phyloP scores from a whole-genome alignment of 208 protist genomes.

The Leishmania major region DNA sequence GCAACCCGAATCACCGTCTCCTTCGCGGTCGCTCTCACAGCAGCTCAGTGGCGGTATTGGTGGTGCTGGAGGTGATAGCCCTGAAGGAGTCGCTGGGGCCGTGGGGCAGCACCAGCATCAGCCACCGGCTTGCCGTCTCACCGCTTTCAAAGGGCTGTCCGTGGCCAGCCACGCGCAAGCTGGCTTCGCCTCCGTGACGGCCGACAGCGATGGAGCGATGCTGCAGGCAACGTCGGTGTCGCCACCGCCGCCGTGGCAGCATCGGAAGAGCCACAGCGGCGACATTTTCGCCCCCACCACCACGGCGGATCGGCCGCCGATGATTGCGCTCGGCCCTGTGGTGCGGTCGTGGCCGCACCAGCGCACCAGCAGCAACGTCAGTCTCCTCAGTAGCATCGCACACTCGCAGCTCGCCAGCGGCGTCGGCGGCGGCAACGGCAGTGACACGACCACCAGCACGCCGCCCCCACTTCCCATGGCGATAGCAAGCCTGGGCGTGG shows the following conservation, averaged over 20 bases:
- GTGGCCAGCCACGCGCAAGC: background rate
- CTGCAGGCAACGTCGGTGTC: background rate
- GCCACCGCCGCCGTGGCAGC: background rate
- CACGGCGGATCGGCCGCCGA: background rate
- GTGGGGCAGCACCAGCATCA: background rate
- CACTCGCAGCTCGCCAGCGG: background rate
- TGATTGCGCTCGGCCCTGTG: background rate
- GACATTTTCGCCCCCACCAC: background rate
- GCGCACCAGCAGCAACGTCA: conserved; percentile 12
- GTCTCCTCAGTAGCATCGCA: background rate
- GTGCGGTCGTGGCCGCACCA: background rate
- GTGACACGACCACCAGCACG: background rate
- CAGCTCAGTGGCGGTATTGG: background rate
- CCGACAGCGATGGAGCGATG: background rate
- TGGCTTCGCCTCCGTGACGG: background rate
- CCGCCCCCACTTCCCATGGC: background rate
- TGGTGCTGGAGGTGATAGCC: background rate
- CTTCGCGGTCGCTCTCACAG: background rate
- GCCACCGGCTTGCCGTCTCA: background rate
- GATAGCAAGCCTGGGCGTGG: background rate
- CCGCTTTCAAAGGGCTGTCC: background rate
- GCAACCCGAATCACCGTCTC: background rate
- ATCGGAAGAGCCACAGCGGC: background rate
- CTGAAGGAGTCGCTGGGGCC: background rate
- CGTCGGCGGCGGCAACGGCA: background rate